Evolutionary conservation across 1,284 basidiomycete species (phyloP), one percentile per base, ranked within the genome.

Genomic region (Mycosarcoma mackinlayi): DNA sequence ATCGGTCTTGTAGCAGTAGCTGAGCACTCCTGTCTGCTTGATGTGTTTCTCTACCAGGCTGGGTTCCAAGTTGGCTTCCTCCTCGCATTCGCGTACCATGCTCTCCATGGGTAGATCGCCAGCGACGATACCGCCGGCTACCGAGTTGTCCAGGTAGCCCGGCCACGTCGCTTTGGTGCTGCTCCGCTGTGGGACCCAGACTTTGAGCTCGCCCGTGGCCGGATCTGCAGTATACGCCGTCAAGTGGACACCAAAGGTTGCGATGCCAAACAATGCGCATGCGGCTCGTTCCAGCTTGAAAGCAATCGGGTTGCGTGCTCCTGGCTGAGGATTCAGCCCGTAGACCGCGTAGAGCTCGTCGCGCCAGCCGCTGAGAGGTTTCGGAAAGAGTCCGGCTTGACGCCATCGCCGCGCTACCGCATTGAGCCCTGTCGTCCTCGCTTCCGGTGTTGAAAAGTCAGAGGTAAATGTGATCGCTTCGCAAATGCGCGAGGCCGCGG

Each of bases 241-340:
- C 87, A 92, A 87, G 81, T 95, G 93, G 6, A 93, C 90, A 0
- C 93, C 87, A 77, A 91, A 95, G 0, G 94, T 97, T 0, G 93
- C 87, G 9, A 95, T 84, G 2, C 95, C 94, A 76, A 97, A 97
- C 34, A 98, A 84, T 1, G 91, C 88, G 76, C 91, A 92, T 0
- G 92, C 93, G 1, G 92, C 87, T 49, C 95, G 88, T 83, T 98
- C 95, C 85, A 98, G 87, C 77, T 89, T 88, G 81, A 97, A 96
- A 5, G 88, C 91, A 56, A 88, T 89, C 13, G 39, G 18, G 38
- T 61, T 57, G 21, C 57, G 67, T 1, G 58, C 28, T 4, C 53
- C 57, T 5, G 63, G 59, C 19, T 18, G 44, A 21, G 62, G 49
- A 27, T 64, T 64, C 30, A 53, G 46, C 1, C 70, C 77, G 48